Percentiles rank a stretch among this genome's conserved stretches.
These are phyloP conservation scores for Rhododendron griersonianum DNA, from an alignment of 148 eudicot species.

Conservation along the genomic window DNA sequence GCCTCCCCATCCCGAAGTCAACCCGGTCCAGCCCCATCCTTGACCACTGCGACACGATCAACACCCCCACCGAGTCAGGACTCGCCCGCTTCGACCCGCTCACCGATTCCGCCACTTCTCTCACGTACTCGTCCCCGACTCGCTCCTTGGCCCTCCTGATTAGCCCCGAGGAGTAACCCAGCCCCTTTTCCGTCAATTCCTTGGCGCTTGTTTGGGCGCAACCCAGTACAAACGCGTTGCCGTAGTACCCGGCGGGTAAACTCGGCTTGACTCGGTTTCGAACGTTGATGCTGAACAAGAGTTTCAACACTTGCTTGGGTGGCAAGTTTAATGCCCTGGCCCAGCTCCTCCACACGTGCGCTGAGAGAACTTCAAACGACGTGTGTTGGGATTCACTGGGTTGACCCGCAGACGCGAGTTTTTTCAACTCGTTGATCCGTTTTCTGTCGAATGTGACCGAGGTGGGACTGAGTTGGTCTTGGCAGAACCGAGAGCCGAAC, in stretches of 20 bases:
- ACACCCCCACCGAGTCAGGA: conserved; percentile 66
- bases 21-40: conserved; percentile 66
- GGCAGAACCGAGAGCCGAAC: conserved; percentile 33
- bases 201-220: conserved; percentile 53
- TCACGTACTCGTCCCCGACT: conserved; percentile 53
- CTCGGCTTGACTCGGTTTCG: conserved; percentile 58
- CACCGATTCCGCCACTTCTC: conserved; percentile 58
- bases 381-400: conserved; percentile 29
- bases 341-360: conserved; percentile 79
- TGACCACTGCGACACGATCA: conserved; percentile 76
- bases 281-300: conserved; percentile 56
- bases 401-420: conserved; percentile 21
- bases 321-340: conserved; percentile 57
- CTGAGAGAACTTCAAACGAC: conserved; percentile 62
- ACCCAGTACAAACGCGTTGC: conserved; percentile 66
- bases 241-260: conserved; percentile 56
- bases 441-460: conserved; percentile 33
- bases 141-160: conserved; percentile 50
- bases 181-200: conserved; percentile 44
- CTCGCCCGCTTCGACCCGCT: conserved; percentile 31
- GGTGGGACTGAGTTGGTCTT: conserved; percentile 51
- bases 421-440: conserved; percentile 35
- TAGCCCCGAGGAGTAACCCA: conserved; percentile 37
- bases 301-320: conserved; percentile 40
- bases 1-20: conserved; percentile 73